Base-by-base conservation (phyloP, 129 eudicot genomes). In the Flaveria robusta region DNA sequence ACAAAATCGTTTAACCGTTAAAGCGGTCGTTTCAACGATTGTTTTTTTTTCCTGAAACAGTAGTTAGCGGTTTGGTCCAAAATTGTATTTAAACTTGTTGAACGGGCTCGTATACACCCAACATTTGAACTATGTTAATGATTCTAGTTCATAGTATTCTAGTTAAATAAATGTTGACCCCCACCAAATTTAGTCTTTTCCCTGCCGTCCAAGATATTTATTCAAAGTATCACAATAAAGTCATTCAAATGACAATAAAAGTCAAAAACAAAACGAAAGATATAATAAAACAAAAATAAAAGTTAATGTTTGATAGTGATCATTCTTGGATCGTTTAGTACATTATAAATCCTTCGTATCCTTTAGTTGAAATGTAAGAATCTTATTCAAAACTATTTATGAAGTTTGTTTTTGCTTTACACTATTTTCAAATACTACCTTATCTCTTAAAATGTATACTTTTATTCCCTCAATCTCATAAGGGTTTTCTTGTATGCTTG, bases 131-230 rank as follows among this genome's bases (percentile, higher is more conserved):
- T 43, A 43, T 9, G 49, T 6, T 43, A 10, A 8, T 43, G 49
- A 11, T 50, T 50, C 20, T 50, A 1, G 7, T 3, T 50, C 8
- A 68, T 19, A 20, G 68, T 59, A 59, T 13, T 23, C 18, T 14
- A 45, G 24, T 49, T 47, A 49, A 34, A 75, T 47, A 49, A 34
- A 75, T 37, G 24, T 27, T 51, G 41, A 66, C 11, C 80, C 54
- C 60, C 75, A 77, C 50, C 47, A 3, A 58, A 27, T 59, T 55
- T 66, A 77, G 69, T 68, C 68, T 68, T 41, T 42, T 47, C 26
- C 45, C 31, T 1, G 31, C 70, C 81, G 70, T 68, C 76, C 75
- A 69, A 26, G 59, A 68, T 54, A 68, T 68, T 55, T 76, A 18
- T 13, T 60, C 41, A 60, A 27, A 63, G 20, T 63, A 75, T 23